Conservation (phyloP, 2,329 filamentous ascomycete species). For the Cryphonectria carpinicola region DNA sequence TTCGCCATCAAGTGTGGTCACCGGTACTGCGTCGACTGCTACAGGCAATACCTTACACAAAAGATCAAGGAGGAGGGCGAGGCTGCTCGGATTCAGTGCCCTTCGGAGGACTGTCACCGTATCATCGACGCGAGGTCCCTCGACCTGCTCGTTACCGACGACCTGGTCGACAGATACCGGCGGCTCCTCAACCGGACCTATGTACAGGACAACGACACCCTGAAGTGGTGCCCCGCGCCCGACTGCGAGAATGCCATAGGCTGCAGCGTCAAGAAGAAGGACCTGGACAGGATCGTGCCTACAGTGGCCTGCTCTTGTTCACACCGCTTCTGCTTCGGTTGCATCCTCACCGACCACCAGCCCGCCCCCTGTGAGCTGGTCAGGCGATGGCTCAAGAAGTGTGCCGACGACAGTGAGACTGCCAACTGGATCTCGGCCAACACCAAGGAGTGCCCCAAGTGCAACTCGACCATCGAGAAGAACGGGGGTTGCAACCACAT, state of each 20-base stretch:
- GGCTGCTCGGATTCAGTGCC: conserved; percentile 92
- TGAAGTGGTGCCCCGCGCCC: conserved; percentile 98
- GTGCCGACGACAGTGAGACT: conserved; percentile 96
- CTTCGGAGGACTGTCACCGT: conserved; percentile 81
- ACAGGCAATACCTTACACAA: conserved; percentile 84
- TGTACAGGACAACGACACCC: conserved; percentile 92
- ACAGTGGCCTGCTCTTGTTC: conserved; percentile 86
- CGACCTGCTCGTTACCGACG: conserved; percentile 69
- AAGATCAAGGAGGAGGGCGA: conserved; percentile 97
- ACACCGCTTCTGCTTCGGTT: conserved; percentile 94
- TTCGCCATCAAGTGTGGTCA: conserved; percentile 97
- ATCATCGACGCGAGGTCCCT: conserved; percentile 91
- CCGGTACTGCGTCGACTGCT: conserved; percentile 91
- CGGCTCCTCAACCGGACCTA: conserved; percentile 90
- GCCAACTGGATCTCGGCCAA: conserved; percentile 99
- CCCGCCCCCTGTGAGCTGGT: conserved; percentile 90
- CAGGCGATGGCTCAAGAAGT: conserved; percentile 97
- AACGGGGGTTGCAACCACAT: conserved; percentile 98
- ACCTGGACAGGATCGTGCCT: conserved; percentile 82
- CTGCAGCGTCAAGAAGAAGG: conserved; percentile 84
- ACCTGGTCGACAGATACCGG: conserved; percentile 70
- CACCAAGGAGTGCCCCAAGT: conserved; percentile 97
- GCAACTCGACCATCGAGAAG: conserved; percentile 97
- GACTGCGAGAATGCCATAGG: conserved; percentile 94
- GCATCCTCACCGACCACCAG: conserved; percentile 86